Base-by-base conservation (phyloP, 306 rosid species). In the Trifolium repens region DNA sequence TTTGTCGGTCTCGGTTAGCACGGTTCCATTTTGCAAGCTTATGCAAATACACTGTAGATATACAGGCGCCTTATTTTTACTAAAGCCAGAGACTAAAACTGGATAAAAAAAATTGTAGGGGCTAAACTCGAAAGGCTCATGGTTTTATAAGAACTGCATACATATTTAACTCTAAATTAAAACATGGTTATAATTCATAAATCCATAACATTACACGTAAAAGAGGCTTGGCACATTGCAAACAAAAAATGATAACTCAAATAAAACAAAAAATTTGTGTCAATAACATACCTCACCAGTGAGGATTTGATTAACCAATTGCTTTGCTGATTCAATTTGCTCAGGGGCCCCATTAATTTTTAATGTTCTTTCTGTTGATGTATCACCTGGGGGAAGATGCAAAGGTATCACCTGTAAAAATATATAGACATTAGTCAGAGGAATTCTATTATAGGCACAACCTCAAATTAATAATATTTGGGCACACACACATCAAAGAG, bases 311-410 rank as follows among this genome's bases (percentile, higher is more conserved):
- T 87, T 82, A 74, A 94, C 97, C 93, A 94, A 80, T 57, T 74
- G 86, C 73, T 91, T 90, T 39, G 97, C 96, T 69, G 86, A 78
- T 79, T 94, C 97, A 86, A 91, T 86, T 81, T 91, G 96, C 11
- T 91, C 97, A 12, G 85, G 80, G 5, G 94, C 75, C 59, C 98
- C 98, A 34, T 91, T 96, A 79, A 94, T 84, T 80, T 94, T 96
- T 71, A 94, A 72, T 12, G 98, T 94, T 85, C 97, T 87, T 79
- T 94, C 97, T 0, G 76, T 63, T 7, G 98, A 94, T 47, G 88
- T 73, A 75, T 94, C 98, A 52, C 98, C 98, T 24, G 97, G 98
- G 60, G 98, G 98, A 47, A 88, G 92, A 87, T 94, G 98, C 83
- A 94, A 74, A 30, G 98, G 98, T 78, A 94, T 91, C 86, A 94